Conservation (phyloP, 2,329 filamentous ascomycete genomes). For the Exophiala dermatitidis region DNA sequence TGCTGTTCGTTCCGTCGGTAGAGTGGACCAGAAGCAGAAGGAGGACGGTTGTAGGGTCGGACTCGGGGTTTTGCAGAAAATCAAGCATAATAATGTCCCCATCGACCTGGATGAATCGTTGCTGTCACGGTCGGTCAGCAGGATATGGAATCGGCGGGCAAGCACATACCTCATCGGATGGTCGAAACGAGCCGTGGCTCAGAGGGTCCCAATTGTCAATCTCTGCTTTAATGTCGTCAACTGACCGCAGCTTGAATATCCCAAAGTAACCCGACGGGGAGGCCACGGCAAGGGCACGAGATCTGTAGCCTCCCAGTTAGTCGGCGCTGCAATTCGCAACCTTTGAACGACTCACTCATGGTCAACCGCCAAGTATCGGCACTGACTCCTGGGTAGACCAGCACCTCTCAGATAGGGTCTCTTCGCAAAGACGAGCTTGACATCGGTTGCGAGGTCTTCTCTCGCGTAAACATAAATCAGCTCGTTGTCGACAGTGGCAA, state of each 20-base stretch:
- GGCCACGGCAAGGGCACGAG: constrained; percentile 58
- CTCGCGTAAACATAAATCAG: constrained; percentile 68
- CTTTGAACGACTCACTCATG: constrained; percentile 50
- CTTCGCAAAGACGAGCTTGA: constrained; percentile 56
- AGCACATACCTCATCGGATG: constrained; percentile 51
- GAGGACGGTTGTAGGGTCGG: constrained; percentile 65
- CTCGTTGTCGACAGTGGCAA: constrained; percentile 67
- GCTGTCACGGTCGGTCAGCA: constrained; percentile 30
- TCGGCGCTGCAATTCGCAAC: neutral
- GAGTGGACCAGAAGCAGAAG: constrained; percentile 57
- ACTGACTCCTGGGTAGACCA: constrained; percentile 48
- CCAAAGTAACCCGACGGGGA: constrained; percentile 64
- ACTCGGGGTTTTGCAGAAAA: constrained; percentile 66
- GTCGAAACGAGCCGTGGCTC: constrained; percentile 40
- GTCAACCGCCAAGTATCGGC: constrained; percentile 68
- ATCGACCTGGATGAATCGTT: constrained; percentile 48
- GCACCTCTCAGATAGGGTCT: constrained; percentile 54
- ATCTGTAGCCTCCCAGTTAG: constrained; percentile 30
- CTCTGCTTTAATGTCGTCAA: constrained; percentile 45
- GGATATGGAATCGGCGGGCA: neutral
- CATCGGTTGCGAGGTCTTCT: constrained; percentile 37
- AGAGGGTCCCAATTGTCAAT: constrained; percentile 25
- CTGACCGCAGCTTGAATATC: constrained; percentile 61
- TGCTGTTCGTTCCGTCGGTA: constrained; percentile 33
- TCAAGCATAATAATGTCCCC: constrained; percentile 80